Evolutionary conservation across 192 early-diverging fungal species (phyloP), one percentile per base, ranked within the genome.

Genomic region (Coemansia sp.): DNA sequence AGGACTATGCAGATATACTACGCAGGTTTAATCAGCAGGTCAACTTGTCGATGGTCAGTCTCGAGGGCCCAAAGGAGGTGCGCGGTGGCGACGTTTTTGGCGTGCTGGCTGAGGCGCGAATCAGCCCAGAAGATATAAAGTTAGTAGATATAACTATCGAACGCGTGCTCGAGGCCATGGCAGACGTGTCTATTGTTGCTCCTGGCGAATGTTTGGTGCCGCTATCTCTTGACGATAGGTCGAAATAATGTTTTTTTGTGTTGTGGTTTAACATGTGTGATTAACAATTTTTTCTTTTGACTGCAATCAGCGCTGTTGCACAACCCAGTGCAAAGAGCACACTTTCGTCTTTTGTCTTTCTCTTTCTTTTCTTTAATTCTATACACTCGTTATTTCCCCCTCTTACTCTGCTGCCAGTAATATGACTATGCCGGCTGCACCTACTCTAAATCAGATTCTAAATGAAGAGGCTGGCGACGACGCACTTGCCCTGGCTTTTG

Each of bases 11-110:
- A 17, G 74, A 70, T 19, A 39, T 71, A 23, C 50, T 77, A 23
- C 58, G 61, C 37, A 63, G 64, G 56, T 77, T 77, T 61, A 77
- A 77, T 57, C 59, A 70, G 61, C 43, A 69, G 41, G 58, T 77
- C 44, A 69, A 66, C 50, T 42, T 77, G 52, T 67, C 63, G 23
- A 51, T 77, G 73, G 61, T 57, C 8, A 64, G 55, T 48, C 61
- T 77, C 37, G 18, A 56, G 0, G 72, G 72, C 0, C 62, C 62
- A 8, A 51, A 34, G n/a, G 70, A 62, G 60, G 52, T 39, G 19
- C 45, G 44, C 18, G 34, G 57, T 42, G 53, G 30, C 10, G 71
- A 75, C 24, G 57, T 71, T 12, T 64, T 52, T 24, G 61, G 46
- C 12, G 44, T 66, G 25, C 51, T 71, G 50, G 43, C 67, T 1